Evolutionary conservation across 2,329 filamentous ascomycete species (phyloP).

Genomic region (Colletotrichum sp.): DNA sequence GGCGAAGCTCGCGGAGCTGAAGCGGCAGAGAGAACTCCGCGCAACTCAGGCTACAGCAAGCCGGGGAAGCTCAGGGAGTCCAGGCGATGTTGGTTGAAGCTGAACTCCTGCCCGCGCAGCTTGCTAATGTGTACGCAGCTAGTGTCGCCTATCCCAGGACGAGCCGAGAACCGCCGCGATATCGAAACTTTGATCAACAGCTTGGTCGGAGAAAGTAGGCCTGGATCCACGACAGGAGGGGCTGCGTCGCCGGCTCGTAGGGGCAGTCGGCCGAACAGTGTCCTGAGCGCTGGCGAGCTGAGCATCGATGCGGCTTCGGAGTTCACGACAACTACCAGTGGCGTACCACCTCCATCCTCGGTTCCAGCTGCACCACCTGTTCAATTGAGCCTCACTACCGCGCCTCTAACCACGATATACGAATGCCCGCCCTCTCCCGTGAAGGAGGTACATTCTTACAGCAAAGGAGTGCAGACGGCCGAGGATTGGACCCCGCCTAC

Average conservation of each 20-base stretch:
- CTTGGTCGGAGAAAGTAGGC: conserved; percentile 79
- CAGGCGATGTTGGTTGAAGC: conserved; percentile 69
- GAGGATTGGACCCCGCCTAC: conserved; percentile 70
- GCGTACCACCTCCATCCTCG: conserved; percentile 37
- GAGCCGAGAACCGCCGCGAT: conserved; percentile 73
- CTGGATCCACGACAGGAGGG: conserved; percentile 68
- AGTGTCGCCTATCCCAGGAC: conserved; percentile 71
- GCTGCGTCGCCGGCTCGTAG: conserved; percentile 69
- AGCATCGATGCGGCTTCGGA: conserved; percentile 74
- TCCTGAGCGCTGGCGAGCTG: conserved; percentile 80
- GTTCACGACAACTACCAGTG: conserved; percentile 51
- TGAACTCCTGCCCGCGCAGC: neutral
- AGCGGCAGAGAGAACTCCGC: conserved; percentile 85
- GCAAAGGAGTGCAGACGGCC: conserved; percentile 92
- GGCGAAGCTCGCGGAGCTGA: conserved; percentile 95
- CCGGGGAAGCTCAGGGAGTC: conserved; percentile 71
- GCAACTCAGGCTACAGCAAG: conserved; percentile 75
- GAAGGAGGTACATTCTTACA: conserved; percentile 92
- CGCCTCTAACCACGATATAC: conserved; percentile 76
- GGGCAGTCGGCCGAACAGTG: conserved; percentile 83
- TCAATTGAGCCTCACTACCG: conserved; percentile 73
- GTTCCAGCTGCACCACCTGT: conserved; percentile 44
- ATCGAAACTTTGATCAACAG: conserved; percentile 87
- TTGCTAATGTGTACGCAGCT: conserved; percentile 35
- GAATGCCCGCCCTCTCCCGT: conserved; percentile 79